Base-by-base conservation (phyloP, 2,329 filamentous ascomycete species). In the Graphiopsis chlorocephala region DNA sequence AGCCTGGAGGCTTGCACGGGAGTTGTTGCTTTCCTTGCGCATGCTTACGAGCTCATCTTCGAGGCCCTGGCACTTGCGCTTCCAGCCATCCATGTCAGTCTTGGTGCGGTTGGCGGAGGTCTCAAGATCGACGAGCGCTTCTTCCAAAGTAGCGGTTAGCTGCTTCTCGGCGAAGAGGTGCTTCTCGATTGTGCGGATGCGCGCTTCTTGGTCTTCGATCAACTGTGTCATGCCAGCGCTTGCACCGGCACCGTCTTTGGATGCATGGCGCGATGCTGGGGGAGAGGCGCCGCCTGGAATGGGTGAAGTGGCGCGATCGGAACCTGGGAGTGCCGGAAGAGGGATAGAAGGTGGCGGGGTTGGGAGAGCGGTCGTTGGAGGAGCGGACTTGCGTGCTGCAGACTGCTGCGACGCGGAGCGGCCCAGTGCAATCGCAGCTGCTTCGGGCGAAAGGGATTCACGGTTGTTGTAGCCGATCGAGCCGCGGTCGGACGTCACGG, bases 161-260 rank as follows among this genome's bases (percentile, higher is more conserved):
- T 98, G 94, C 76, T 96, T 96, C 83, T 99, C 95, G 3, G 95
- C 95, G 69, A 91, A 90, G 26, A 99, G 85, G 75, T 98, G 93
- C 82, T 97, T 98, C 83, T 99, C 94, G 68, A 99, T 96, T 7
- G 92, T 96, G 66, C 91, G 89, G 75, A 99, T 96, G 68, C 93
- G 93, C 50, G 92, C 91, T 76, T 99, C 95, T 77, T 97, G 93
- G 72, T 99, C 95, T 74, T 98, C 94, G 66, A 94, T 87, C 69
- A 96, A 85, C 73, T 97, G 93, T 58, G 89, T 86, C 65, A 89
- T 85, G 33, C 60, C 60, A 60, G 89, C 83, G 64, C 88, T 85
- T 72, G 97, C 96, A 33, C 68, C 70, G 31, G 64, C 68, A 53
- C 72, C 67, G 47, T 75, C 72, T 28, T 71, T 68, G 82, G 92